Evolutionary conservation across 768 basidiomycete species (phyloP), one percentile per base, ranked within the genome.

Genomic region (Lepiota brunneoincarnata): DNA sequence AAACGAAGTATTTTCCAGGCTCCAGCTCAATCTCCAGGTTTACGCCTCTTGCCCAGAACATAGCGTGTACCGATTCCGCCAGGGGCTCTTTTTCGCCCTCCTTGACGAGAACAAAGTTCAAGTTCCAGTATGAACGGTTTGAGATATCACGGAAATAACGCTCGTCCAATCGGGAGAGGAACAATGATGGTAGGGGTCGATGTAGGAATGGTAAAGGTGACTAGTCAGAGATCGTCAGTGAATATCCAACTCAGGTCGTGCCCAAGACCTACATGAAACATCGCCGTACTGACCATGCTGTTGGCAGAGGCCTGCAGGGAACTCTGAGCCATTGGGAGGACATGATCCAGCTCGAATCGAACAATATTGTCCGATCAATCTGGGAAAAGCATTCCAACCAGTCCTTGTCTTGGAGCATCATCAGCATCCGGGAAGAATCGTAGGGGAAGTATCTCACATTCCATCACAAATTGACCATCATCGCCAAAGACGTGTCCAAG

Each of bases 251-350:
- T 14, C 18, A 18, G 51, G 28, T 40, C 21, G 31, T 3, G 23
- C 28, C 26, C 46, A 7, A 5, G 26, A 68, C 79, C 38, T 55
- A 81, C 80, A 83, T 9, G 78, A 75, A 7, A 83, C 70, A 55
- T 84, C 81, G 14, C 80, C 81, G 46, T 71, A 79, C 3, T n/a
- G 73, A 72, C 79, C 79, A 82, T 0, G 79, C 78, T 35, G 74
- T 68, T 10, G 75, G 72, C 26, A 76, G 67, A 6, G 75, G 70
- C n/a, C 72, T 69, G 6, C 64, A 60, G 4, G 65, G 69, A n/a
- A 78, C 75, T 36, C 75, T 69, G 4, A 80, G 66, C 80, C 79
- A 80, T 41, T 77, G 75, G 11, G 74, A 75, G 6, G 73, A 70
- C 72, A 77, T 71, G 24, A 69, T 64, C 80, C 79, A 81, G 12